Percentiles rank a stretch among this genome's conserved stretches.
Evolutionary conservation across 2,329 filamentous ascomycete species (phyloP).

Genomic region (Aspergillus alliaceus): DNA sequence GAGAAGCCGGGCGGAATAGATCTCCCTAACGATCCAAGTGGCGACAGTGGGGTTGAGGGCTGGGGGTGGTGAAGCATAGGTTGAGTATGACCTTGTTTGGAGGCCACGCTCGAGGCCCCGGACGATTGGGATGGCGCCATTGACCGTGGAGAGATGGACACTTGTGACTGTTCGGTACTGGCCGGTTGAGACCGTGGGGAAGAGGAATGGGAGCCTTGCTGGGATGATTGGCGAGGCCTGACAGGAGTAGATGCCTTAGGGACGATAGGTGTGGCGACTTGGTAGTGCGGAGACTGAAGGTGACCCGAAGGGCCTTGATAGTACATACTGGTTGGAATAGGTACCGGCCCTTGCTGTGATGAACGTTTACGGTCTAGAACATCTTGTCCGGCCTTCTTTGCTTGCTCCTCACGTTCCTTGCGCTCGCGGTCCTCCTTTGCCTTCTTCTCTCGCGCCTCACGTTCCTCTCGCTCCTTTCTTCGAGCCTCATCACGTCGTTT

Average conservation of each 20-base stretch:
- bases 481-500: constrained; percentile 69
- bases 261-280: constrained; percentile 75
- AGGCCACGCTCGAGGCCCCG: constrained; percentile 62
- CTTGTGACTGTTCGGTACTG: constrained; percentile 60
- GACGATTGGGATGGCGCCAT: constrained; percentile 66
- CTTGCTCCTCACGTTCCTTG: constrained; percentile 43
- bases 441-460: constrained; percentile 64
- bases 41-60: constrained; percentile 64
- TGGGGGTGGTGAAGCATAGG: constrained; percentile 57
- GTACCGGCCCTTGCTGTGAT: constrained; percentile 58
- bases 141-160: constrained; percentile 60
- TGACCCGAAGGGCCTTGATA: constrained; percentile 49
- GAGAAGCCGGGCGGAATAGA: constrained; percentile 54
- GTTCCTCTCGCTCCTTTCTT: constrained; percentile 71
- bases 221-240: constrained; percentile 73
- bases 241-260: constrained; percentile 81
- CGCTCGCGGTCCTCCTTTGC: constrained; percentile 64
- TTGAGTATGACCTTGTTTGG: constrained; percentile 58
- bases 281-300: constrained; percentile 75
- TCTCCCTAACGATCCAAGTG: constrained; percentile 61
- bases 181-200: constrained; percentile 59
- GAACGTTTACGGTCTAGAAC: constrained; percentile 49
- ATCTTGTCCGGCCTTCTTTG: constrained; percentile 44
- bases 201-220: constrained; percentile 70
- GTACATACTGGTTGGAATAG: constrained; percentile 54